A percentile compares a stretch with the other conserved stretches of the same genome.
Evolutionary conservation across 164 flowering plant species (phyloP).

Genomic region (Brasenia schreberi): DNA sequence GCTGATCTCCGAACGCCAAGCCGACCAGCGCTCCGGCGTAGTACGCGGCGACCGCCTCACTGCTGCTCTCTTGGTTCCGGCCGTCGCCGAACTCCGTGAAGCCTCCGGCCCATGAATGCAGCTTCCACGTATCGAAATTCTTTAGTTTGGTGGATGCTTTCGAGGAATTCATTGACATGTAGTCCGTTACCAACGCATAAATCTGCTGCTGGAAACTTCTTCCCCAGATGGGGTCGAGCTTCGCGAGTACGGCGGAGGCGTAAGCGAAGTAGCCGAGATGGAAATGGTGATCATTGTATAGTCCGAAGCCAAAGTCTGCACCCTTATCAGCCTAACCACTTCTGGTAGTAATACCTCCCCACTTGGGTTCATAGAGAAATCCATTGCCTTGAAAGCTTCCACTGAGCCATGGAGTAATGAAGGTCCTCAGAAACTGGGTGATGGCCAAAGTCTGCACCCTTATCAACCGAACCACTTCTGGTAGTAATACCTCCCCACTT

Average conservation of each 20-base stretch:
- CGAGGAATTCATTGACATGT: conserved; percentile 38
- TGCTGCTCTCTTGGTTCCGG: conserved; percentile 78
- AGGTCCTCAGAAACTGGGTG: conserved; percentile 37
- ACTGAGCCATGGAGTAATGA: conserved; percentile 79
- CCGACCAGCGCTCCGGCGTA: conserved; percentile 93
- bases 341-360: conserved; percentile 83
- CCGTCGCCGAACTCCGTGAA: conserved; percentile 76
- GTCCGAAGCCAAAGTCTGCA: conserved; percentile 89
- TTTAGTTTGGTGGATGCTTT: conserved; percentile 54
- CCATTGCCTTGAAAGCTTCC: conserved; percentile 71
- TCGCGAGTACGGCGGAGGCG: conserved; percentile 72
- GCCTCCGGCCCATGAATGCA: conserved; percentile 96
- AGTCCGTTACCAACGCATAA: conserved; percentile 71
- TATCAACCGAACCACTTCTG: conserved; percentile 47
- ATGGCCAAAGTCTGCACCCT: conserved; percentile 72
- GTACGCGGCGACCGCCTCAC: conserved; percentile 82
- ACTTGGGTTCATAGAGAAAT: conserved; percentile 61
- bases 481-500: conserved; percentile 91
- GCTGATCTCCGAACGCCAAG: conserved; percentile 71
- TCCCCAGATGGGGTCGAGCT: conserved; percentile 82
- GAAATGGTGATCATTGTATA: conserved; percentile 83
- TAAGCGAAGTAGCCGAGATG: conserved; percentile 86
- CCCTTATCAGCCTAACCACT: conserved; percentile 57
- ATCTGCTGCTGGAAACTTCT: conserved; percentile 68
- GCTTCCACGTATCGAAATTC: conserved; percentile 70